phyloP scores from a whole-genome alignment of 2,329 filamentous ascomycete species.

The Podosphaera xanthii region DNA sequence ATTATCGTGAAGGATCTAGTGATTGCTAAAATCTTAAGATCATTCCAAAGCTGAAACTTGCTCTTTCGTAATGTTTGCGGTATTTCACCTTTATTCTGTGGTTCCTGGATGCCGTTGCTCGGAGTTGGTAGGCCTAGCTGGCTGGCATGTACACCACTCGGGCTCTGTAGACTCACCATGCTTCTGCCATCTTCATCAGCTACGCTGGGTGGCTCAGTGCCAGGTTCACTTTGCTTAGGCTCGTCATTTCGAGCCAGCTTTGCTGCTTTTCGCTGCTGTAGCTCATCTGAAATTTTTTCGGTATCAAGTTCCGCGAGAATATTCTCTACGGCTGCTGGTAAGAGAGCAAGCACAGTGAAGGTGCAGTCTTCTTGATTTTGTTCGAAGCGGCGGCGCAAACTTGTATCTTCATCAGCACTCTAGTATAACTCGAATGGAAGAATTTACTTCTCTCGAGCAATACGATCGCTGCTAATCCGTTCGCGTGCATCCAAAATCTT shows the following conservation, averaged over 20 bases:
- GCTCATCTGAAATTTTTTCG: slow-evolving; percentile 75
- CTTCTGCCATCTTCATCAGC: slow-evolving; percentile 69
- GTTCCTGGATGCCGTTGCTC: slow-evolving; percentile 20
- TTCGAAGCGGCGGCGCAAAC: slow-evolving; percentile 83
- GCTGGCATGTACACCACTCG: slow-evolving; percentile 64
- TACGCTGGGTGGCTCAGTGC: slow-evolving; percentile 31
- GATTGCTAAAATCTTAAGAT: slow-evolving; percentile 91
- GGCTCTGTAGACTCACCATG: slow-evolving; percentile 51
- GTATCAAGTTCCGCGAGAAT: slow-evolving; percentile 75
- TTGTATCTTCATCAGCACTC: slow-evolving; percentile 18
- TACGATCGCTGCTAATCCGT: slow-evolving; percentile 88
- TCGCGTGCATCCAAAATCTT: slow-evolving; percentile 87
- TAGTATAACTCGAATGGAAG: background rate
- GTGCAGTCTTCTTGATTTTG: slow-evolving; percentile 99
- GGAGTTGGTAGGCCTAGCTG: slow-evolving; percentile 39
- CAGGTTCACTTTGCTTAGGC: slow-evolving; percentile 21
- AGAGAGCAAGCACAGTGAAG: slow-evolving; percentile 84
- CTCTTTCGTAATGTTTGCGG: slow-evolving; percentile 41
- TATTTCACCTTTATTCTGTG: slow-evolving; percentile 20
- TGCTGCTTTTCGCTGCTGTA: slow-evolving; percentile 78
- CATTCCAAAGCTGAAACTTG: slow-evolving; percentile 90
- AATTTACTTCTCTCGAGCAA: slow-evolving; percentile 82
- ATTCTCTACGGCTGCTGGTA: slow-evolving; percentile 78
- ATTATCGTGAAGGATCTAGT: slow-evolving; percentile 77
- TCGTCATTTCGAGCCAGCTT: slow-evolving; percentile 36